Percentiles rank a stretch among this genome's conserved stretches.
phyloP scores from a whole-genome alignment of 768 basidiomycete genomes.

The Rhizopogon vinicolor region DNA sequence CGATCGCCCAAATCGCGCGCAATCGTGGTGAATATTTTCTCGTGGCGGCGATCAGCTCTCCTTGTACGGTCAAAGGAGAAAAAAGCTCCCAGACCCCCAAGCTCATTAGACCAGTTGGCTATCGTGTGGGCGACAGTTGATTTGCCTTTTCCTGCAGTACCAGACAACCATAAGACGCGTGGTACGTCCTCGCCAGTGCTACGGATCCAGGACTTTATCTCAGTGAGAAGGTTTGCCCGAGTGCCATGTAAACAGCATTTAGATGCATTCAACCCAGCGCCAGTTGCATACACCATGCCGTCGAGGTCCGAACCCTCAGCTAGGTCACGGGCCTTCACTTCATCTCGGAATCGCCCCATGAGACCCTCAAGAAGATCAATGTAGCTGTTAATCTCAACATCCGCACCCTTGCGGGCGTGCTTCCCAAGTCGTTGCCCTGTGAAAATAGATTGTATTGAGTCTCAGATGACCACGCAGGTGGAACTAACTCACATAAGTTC shows the following conservation, averaged over 20 bases:
- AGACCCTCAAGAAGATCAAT: neutral
- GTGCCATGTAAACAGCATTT: constrained; percentile 12
- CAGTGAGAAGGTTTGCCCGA: constrained; percentile 5
- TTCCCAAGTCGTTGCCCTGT: neutral
- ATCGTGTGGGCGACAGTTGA: constrained; percentile 15
- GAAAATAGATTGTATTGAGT: neutral
- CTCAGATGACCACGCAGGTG: neutral
- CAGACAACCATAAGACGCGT: constrained; percentile 10
- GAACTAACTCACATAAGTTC: constrained; percentile 1
- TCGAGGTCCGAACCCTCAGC: neutral
- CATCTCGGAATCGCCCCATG: constrained; percentile 1
- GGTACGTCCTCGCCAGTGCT: neutral
- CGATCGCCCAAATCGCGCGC: neutral
- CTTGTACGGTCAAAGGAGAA: constrained; percentile 11
- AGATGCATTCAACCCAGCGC: neutral
- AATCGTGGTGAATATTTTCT: neutral
- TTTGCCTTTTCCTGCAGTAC: constrained; percentile 13
- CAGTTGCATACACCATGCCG: neutral
- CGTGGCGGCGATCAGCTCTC: neutral
- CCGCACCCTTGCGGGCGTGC: neutral
- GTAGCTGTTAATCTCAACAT: neutral
- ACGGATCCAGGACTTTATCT: constrained; percentile 13
- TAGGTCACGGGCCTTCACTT: neutral
- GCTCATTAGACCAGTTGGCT: constrained; percentile 3
- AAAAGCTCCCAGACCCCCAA: constrained; percentile 8